Evolutionary conservation across 106 monocot genomes (phyloP).

Genomic region (Alisma plantagoaquatica): DNA sequence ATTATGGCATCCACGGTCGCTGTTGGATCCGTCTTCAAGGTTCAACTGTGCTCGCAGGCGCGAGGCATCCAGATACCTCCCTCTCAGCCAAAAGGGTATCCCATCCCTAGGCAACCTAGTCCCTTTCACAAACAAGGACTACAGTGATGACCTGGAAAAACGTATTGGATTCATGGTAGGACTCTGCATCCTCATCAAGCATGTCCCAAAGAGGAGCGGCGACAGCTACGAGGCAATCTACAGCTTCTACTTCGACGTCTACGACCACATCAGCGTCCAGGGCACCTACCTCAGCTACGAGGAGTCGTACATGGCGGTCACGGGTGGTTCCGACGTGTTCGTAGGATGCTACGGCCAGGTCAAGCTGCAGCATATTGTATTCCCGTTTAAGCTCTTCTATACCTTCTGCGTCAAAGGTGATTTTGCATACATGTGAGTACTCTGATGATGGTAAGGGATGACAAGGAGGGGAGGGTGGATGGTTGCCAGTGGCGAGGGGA

Average conservation of each 20-base stretch:
- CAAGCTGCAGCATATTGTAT: slow-evolving; percentile 36
- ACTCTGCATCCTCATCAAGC: slow-evolving; percentile 35
- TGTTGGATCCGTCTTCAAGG: no score
- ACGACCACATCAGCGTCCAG: slow-evolving; percentile 49
- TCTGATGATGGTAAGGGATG: no score
- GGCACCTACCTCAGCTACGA: slow-evolving; percentile 28
- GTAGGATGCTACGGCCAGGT: slow-evolving; percentile 42
- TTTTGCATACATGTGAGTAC: no score
- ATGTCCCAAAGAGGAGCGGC: slow-evolving; percentile 27
- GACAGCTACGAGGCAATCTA: slow-evolving; percentile 57
- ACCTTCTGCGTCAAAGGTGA: slow-evolving; percentile 61
- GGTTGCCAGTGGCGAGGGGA: no score
- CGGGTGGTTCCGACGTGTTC: slow-evolving; percentile 33
- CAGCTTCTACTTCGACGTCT: slow-evolving; percentile 64
- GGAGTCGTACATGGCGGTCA: slow-evolving; percentile 17
- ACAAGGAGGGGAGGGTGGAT: no score
- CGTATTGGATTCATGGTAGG: slow-evolving; percentile 48
- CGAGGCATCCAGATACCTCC: no score
- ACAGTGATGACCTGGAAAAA: slow-evolving; percentile 36
- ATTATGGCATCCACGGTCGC: no score
- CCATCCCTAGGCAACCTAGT: slow-evolving; percentile 14
- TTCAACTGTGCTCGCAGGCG: no score
- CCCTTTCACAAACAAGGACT: slow-evolving; percentile 25
- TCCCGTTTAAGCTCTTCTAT: slow-evolving; percentile 55
- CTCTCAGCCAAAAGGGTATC: slow-evolving; percentile 5